Evolutionary conservation across 805 yeast species (phyloP), one percentile per base, ranked within the genome.

Genomic region (Candida pini): DNA sequence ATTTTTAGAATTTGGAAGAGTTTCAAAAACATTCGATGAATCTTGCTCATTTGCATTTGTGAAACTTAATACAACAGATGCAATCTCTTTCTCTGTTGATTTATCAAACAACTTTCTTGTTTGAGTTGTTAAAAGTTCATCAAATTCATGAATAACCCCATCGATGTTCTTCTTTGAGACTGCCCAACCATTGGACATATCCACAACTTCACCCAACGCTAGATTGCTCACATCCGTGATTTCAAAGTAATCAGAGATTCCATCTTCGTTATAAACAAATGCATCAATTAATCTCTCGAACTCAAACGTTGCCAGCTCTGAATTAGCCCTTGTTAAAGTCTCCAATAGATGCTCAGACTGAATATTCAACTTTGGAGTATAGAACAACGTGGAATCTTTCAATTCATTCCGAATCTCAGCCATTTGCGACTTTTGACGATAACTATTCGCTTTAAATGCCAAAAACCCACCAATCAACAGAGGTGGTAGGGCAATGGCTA

Each of bases 401-500:
- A 61, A 33, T 16, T 34, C 26, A 2, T 39, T 35, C 62, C 60
- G 53, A 21, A 49, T 42, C 19, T 30, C 37, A 5, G 30, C 33
- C 40, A 49, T 45, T 19, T 39, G 44, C 20, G 36, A 35, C 12
- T 38, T 30, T 13, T 38, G 18, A 25, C 43, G 38, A 17, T 36
- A 34, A 16, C 33, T 34, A 17, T 46, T 38, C 2, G 45, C 19
- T 20, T 38, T 44, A 26, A 39, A 44, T 12, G 43, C 35, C 12
- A 49, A 20, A 25, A 37, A 45, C 1, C 57, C 48, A 9, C 60
- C 56, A n/a, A 60, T 21, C 3, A 55, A 15, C 6, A 55, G 10
- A 2, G 64, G 58, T 6, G 66, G 66, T 4, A 56, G 35, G 9
- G 53, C 51, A 9, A 61, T 31, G n/a, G 50, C 35, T 20, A 58